A percentile compares a stretch with the other conserved stretches of the same genome.
These are phyloP conservation scores for Alternaria triticimaculans DNA, from an alignment of 2,329 filamentous ascomycete species.

Conservation along the genomic window DNA sequence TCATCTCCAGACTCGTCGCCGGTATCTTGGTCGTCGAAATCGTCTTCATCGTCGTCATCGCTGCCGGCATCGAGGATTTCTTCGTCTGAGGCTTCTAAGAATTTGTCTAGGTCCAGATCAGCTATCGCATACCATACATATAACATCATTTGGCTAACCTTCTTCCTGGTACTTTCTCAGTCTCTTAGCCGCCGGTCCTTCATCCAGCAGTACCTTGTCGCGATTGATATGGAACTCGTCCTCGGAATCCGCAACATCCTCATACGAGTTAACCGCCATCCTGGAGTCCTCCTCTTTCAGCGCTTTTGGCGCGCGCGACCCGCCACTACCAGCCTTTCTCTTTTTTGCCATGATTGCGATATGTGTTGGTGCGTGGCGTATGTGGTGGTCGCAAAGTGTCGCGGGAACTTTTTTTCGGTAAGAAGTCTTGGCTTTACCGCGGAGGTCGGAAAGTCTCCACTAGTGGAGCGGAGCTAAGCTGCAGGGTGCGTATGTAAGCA, in stretches of 20 bases:
- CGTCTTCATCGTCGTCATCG: conserved; percentile 47
- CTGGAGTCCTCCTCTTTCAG: conserved; percentile 56
- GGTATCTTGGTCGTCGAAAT: conserved; percentile 48
- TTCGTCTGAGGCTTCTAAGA: conserved; percentile 66
- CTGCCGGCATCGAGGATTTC: conserved; percentile 64
- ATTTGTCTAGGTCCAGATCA: conserved; percentile 55
- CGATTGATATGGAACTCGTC: conserved; percentile 90
- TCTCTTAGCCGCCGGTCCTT: conserved; percentile 79
- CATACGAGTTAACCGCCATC: conserved; percentile 66
- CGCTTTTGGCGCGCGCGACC: conserved; percentile 44
- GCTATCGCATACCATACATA: not conserved
- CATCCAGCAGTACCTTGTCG: conserved; percentile 86
- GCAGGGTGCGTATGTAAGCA: not conserved
- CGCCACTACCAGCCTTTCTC: conserved; percentile 70
- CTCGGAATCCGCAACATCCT: conserved; percentile 91
- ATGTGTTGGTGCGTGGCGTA: conserved; percentile 11
- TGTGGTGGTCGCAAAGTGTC: conserved; percentile 4
- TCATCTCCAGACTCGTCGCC: conserved; percentile 44
- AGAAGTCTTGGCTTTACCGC: conserved; percentile 39
- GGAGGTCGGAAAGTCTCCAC: conserved; percentile 14
- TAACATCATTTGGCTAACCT: conserved; percentile 46
- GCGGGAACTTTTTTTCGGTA: conserved; percentile 31
- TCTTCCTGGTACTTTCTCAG: conserved; percentile 74
- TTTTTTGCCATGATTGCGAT: conserved; percentile 59
- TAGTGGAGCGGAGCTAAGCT: not conserved